phyloP scores from a whole-genome alignment of 2,329 filamentous ascomycete genomes.

The Arthrinium puccinioides region DNA sequence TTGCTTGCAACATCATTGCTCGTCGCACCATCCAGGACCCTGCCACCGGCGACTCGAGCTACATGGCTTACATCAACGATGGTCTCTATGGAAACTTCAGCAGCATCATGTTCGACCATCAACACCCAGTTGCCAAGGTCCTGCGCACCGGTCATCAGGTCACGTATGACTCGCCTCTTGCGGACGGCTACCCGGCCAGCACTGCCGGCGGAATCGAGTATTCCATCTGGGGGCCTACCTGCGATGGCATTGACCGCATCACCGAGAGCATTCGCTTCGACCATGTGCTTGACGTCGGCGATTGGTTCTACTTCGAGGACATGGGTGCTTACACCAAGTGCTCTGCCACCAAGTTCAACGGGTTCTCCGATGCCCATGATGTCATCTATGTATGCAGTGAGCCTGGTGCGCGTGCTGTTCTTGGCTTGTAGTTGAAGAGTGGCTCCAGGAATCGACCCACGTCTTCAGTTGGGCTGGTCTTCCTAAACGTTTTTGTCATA shows the following conservation, averaged over 20 bases:
- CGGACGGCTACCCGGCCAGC: constrained; percentile 34
- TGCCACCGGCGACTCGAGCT: constrained; percentile 57
- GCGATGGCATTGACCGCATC: constrained; percentile 96
- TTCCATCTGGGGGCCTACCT: constrained; percentile 96
- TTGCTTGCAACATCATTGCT: constrained; percentile 93
- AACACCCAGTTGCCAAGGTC: constrained; percentile 80
- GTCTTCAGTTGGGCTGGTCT: no score
- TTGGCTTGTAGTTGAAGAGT: constrained; percentile 29
- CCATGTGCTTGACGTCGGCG: constrained; percentile 77
- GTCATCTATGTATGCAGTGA: constrained; percentile 95
- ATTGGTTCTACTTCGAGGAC: constrained; percentile 98
- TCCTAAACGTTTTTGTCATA: no score
- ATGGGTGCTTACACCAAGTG: constrained; percentile 99
- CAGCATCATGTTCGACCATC: constrained; percentile 98
- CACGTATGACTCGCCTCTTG: constrained; percentile 48
- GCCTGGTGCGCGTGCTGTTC: constrained; percentile 70
- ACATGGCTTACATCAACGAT: constrained; percentile 98
- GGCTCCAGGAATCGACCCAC: no score
- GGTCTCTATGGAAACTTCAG: constrained; percentile 98
- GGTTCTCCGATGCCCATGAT: constrained; percentile 87
- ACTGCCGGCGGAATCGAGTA: constrained; percentile 61
- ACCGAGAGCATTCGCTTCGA: constrained; percentile 71
- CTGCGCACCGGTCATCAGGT: constrained; percentile 55
- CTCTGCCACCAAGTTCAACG: constrained; percentile 96
- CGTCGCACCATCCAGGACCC: constrained; percentile 80